Evolutionary conservation across 2,329 filamentous ascomycete species (phyloP).

Genomic region (Aspergillus sp.): DNA sequence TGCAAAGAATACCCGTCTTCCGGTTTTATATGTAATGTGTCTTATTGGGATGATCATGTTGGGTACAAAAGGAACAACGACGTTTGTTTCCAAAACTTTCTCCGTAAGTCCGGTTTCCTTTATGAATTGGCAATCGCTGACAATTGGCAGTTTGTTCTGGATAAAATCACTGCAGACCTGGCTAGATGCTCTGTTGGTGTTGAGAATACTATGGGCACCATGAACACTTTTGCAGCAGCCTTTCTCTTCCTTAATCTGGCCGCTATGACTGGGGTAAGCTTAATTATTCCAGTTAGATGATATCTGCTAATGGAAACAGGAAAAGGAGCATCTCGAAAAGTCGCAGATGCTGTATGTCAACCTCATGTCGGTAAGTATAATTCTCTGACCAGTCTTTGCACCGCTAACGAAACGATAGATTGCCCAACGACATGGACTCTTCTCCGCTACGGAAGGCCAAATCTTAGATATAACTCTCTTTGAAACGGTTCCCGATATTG

Average conservation of each 20-base stretch:
- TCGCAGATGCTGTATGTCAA: conserved; percentile 53
- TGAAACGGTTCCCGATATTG: conserved; percentile 44
- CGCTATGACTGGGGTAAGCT: conserved; percentile 46
- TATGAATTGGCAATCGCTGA: conserved; percentile 3
- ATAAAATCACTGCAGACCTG: conserved; percentile 45
- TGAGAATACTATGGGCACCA: conserved; percentile 41
- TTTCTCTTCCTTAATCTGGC: conserved; percentile 51
- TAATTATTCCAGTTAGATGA: not conserved
- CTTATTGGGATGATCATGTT: conserved; percentile 54
- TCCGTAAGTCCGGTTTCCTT: conserved; percentile 26
- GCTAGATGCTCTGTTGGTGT: conserved; percentile 42
- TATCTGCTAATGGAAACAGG: conserved; percentile 21
- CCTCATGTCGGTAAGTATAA: conserved; percentile 41
- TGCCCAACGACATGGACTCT: conserved; percentile 52
- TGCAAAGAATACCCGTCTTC: conserved; percentile 47
- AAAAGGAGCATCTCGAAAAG: conserved; percentile 47
- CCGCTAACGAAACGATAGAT: conserved; percentile 26
- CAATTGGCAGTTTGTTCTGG: conserved; percentile 27
- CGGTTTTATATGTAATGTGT: conserved; percentile 54
- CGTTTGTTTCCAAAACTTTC: conserved; percentile 51
- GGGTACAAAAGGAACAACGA: conserved; percentile 52
- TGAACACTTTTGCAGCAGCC: conserved; percentile 49
- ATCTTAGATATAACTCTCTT: conserved; percentile 43
- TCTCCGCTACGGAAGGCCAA: conserved; percentile 48
- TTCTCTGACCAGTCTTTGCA: not conserved